Conservation (phyloP, 495 filamentous ascomycete species). For the Rostrohypoxylon terebratum region DNA sequence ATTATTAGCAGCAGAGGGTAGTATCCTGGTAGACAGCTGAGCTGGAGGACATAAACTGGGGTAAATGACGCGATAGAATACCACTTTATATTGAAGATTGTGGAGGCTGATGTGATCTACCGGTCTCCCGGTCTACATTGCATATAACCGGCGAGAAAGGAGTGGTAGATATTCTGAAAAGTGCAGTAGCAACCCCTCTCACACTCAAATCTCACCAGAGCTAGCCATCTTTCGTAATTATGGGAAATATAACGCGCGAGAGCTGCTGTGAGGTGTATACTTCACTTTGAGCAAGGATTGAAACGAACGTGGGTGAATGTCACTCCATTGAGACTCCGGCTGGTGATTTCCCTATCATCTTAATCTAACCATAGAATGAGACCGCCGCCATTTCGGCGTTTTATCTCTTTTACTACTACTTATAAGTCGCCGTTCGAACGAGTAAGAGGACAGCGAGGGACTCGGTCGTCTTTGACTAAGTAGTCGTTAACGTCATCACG, state of each 20-base stretch:
- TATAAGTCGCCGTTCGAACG: background rate
- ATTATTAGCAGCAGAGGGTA: background rate
- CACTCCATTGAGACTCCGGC: background rate
- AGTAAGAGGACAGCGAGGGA: slow-evolving; percentile 26
- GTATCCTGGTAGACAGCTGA: background rate
- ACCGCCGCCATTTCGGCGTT: background rate
- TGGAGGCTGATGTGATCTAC: slow-evolving; percentile 21
- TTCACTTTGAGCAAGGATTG: background rate
- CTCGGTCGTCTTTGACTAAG: slow-evolving; percentile 17
- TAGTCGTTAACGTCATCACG: slow-evolving; percentile 31
- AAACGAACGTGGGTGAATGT: background rate
- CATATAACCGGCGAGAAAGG: slow-evolving; percentile 35
- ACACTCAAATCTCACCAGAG: slow-evolving; percentile 11
- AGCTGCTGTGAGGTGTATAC: background rate
- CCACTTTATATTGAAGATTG: slow-evolving; percentile 14
- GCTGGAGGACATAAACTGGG: background rate
- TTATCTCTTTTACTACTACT: background rate
- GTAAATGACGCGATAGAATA: background rate
- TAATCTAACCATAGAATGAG: background rate
- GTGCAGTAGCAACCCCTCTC: slow-evolving; percentile 27
- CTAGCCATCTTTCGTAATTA: slow-evolving; percentile 9
- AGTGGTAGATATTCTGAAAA: background rate
- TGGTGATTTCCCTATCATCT: background rate
- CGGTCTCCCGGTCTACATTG: slow-evolving; percentile 27
- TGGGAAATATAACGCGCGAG: background rate